Conservation (phyloP, 768 basidiomycete species). For the Rhodotorula graminis region DNA sequence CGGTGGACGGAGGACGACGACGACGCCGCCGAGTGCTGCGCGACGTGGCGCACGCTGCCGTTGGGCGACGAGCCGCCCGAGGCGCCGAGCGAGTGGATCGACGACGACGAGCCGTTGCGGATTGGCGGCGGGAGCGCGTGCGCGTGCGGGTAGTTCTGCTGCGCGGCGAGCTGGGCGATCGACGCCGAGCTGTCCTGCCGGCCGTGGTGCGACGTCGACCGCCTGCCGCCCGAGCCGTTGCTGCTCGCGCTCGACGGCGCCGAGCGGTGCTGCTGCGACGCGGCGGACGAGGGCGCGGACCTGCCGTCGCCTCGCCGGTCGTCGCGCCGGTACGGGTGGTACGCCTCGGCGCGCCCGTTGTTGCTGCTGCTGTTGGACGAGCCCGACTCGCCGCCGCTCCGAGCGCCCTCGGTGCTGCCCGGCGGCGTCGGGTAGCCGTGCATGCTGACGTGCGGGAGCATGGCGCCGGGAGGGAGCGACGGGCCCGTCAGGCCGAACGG, state of each 20-base stretch:
- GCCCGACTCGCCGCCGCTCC: constrained; percentile 19
- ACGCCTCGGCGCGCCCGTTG: constrained; percentile 11
- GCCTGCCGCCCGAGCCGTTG: not conserved
- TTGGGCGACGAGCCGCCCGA: not conserved
- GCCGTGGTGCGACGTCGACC: not conserved
- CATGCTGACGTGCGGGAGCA: constrained; percentile 20
- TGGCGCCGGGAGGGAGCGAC: constrained; percentile 26
- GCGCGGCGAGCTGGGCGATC: not conserved
- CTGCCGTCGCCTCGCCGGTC: not conserved
- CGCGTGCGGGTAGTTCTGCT: not conserved
- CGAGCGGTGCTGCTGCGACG: not conserved
- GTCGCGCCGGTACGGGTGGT: constrained; percentile 30
- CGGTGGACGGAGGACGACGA: constrained; percentile 6
- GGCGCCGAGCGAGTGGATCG: not conserved
- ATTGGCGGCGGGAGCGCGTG: not conserved
- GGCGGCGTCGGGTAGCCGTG: constrained; percentile 37
- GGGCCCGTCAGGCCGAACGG: not conserved
- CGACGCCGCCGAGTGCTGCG: not conserved
- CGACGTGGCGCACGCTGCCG: constrained; percentile 1
- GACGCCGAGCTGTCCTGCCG: not conserved
- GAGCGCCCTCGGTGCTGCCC: constrained; percentile 18
- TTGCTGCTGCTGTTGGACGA: constrained; percentile 13
- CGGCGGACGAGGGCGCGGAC: not conserved
- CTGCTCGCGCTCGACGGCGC: constrained; percentile 18
- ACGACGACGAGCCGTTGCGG: not conserved